phyloP scores from a whole-genome alignment of 805 yeast genomes.

The Sungouiozyma ichnusensis region DNA sequence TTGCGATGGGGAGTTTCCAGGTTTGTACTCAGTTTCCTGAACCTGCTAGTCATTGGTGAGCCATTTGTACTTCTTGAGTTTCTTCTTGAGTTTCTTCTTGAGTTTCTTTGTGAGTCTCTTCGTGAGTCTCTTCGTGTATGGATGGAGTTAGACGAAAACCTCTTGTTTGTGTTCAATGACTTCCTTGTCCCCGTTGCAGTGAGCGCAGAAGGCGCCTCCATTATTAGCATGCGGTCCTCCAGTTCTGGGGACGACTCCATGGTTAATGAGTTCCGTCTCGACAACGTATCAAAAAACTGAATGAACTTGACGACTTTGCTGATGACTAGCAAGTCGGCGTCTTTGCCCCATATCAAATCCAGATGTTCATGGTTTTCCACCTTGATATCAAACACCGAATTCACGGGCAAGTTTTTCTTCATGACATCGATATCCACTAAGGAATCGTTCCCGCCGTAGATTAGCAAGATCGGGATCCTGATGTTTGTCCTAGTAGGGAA shows the following conservation, averaged over 20 bases:
- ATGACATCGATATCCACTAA: slow-evolving; percentile 78
- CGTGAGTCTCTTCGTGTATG: no score
- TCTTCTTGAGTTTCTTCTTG: not conserved
- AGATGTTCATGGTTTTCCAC: slow-evolving; percentile 74
- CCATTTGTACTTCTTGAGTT: not conserved
- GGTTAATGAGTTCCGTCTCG: slow-evolving; percentile 1
- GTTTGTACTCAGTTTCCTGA: not conserved
- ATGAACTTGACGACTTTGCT: slow-evolving; percentile 33
- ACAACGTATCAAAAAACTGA: slow-evolving; percentile 18
- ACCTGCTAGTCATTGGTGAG: not conserved
- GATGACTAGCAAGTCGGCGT: slow-evolving; percentile 41
- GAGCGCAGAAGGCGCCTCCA: not conserved
- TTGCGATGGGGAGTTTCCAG: not conserved
- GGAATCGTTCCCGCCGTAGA: slow-evolving; percentile 75
- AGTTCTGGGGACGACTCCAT: not conserved
- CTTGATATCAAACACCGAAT: slow-evolving; percentile 41
- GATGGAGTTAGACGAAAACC: not conserved
- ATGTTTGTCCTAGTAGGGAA: slow-evolving; percentile 57
- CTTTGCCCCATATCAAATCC: slow-evolving; percentile 81
- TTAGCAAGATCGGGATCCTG: slow-evolving; percentile 58
- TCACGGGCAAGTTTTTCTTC: slow-evolving; percentile 52
- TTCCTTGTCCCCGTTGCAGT: not conserved
- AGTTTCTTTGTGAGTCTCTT: not conserved
- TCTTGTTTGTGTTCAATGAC: not conserved
- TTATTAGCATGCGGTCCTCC: not conserved